These are phyloP conservation scores for Heterobasidion annosum DNA, from an alignment of 1,284 basidiomycete genomes.

Conservation along the genomic window DNA sequence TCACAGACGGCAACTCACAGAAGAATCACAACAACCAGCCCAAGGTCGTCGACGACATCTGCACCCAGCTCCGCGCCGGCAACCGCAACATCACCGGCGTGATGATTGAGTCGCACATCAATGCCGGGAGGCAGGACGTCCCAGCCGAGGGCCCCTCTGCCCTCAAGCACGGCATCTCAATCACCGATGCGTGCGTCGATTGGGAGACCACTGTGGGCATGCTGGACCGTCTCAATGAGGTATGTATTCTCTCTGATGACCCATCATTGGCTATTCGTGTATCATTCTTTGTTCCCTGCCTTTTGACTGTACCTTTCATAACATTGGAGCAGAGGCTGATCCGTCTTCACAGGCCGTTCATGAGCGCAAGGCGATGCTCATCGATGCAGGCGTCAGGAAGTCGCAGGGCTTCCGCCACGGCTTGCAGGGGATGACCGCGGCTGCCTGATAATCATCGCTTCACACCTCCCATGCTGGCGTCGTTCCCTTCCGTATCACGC, in stretches of 20 bases:
- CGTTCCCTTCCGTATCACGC: no score
- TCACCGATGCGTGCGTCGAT: constrained; percentile 91
- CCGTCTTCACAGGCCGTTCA: constrained; percentile 21
- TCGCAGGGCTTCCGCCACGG: constrained; percentile 5
- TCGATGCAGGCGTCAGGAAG: constrained; percentile 24
- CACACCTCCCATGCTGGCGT: no score
- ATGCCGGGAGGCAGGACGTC: constrained; percentile 81
- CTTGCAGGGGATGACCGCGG: not conserved
- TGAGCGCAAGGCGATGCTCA: constrained; percentile 22
- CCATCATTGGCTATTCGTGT: not conserved
- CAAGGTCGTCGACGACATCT: constrained; percentile 70
- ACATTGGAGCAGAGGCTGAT: not conserved
- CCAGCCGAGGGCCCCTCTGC: constrained; percentile 48
- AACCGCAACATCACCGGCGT: constrained; percentile 84
- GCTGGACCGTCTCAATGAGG: constrained; percentile 68
- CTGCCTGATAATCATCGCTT: not conserved
- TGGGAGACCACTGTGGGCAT: constrained; percentile 80
- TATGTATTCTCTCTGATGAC: constrained; percentile 13
- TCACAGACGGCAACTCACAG: constrained; percentile 78
- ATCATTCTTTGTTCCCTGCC: not conserved
- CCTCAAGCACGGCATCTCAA: constrained; percentile 81
- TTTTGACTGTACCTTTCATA: not conserved
- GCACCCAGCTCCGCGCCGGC: constrained; percentile 71
- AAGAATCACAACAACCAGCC: constrained; percentile 92
- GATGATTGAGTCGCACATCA: constrained; percentile 95